Evolutionary conservation across 2,329 filamentous ascomycete genomes (phyloP).

Genomic region (Cladobotryum protrusum): DNA sequence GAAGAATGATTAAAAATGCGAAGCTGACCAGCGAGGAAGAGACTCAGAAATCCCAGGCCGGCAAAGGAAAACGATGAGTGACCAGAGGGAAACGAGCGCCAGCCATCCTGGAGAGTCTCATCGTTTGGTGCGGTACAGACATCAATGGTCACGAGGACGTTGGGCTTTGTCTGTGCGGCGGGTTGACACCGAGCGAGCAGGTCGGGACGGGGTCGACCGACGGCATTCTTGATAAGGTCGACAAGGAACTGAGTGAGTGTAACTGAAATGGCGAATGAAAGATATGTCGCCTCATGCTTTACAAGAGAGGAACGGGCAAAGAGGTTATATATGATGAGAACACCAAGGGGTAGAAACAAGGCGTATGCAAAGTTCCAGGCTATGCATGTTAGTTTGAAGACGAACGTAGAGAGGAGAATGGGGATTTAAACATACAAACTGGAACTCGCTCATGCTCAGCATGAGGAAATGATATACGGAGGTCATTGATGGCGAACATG

Average conservation of each 20-base stretch:
- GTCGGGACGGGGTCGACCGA: constrained; percentile 64
- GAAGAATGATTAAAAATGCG: constrained; percentile 45
- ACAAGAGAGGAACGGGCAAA: constrained; percentile 58
- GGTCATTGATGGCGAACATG: constrained; percentile 86
- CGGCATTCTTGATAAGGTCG: constrained; percentile 83
- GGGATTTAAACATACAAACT: constrained; percentile 48
- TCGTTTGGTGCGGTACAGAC: constrained; percentile 67
- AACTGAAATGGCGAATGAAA: constrained; percentile 73
- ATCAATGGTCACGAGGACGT: constrained; percentile 54
- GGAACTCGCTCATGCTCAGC: constrained; percentile 78
- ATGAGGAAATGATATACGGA: constrained; percentile 79
- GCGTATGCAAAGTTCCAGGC: constrained; percentile 75
- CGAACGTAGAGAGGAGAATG: no score
- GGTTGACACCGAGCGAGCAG: constrained; percentile 75
- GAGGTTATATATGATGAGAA: constrained; percentile 61
- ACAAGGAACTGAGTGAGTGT: constrained; percentile 77
- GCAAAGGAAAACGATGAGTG: constrained; percentile 75
- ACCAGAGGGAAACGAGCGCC: constrained; percentile 76
- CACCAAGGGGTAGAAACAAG: constrained; percentile 60
- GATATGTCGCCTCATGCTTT: constrained; percentile 78
- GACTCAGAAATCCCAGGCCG: constrained; percentile 66
- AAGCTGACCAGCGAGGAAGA: constrained; percentile 64
- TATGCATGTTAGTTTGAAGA: constrained; percentile 20
- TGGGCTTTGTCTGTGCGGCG: constrained; percentile 36
- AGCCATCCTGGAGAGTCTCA: constrained; percentile 71